Evolutionary conservation across 306 rosid genomes (phyloP), one percentile per base, ranked within the genome.

Genomic region (Sphenostylis stenocarpa): DNA sequence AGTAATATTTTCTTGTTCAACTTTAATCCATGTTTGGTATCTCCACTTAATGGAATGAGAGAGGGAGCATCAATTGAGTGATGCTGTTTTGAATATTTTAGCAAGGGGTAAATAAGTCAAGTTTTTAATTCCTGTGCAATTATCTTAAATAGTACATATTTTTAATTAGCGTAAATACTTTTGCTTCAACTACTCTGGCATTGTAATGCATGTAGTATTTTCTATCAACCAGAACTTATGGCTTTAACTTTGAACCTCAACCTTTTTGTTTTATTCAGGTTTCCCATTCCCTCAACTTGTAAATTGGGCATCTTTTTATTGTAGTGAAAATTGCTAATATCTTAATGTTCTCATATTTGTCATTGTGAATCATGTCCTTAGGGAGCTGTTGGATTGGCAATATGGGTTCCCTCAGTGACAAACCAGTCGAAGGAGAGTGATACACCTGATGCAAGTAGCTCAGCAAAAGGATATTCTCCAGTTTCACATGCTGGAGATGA

Each of bases 341-440:
- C 8, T 84, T 75, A 53, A 23, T 21, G 48, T 72, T 67, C 13
- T 57, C 53, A 10, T 38, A 16, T 47, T 73, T 11, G 29, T 77
- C 41, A 63, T 58, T 55, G 70, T 60, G 52, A 70, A 74, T 41
- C 64, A 24, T 85, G 66, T 39, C 26, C 73, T 56, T 79, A 95
- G 99, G 99, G 98, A 10, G 99, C 99, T 45, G 99, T 95, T 87
- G 98, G 99, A 77, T 88, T 95, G 90, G 99, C 99, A 77, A 95
- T 95, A 79, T 95, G 99, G 99, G 99, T 95, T 74, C 99, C 99
- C 75, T 91, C 99, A 21, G 97, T 95, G 84, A 78, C 96, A 75
- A 95, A 89, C 76, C 97, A 75, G 78, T 61, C 41, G 20, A 92
- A 89, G 81, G 99, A 89, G 79, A 87, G 64, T 65, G 96, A 95